Conservation (phyloP, 2,329 filamentous ascomycete species). For the Colletotrichum salicis region DNA sequence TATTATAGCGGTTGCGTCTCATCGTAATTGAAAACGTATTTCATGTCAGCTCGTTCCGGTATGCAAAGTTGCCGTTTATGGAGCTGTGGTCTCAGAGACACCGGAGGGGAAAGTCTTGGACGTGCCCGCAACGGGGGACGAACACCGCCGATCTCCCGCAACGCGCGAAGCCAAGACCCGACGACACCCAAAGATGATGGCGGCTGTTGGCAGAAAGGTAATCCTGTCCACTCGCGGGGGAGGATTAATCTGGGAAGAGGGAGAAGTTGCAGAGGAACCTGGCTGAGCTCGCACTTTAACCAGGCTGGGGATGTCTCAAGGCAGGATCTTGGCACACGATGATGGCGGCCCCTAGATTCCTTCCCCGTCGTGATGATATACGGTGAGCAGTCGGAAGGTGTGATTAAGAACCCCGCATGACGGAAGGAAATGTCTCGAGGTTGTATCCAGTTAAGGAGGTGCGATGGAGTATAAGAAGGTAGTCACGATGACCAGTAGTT, state of each 20-base stretch:
- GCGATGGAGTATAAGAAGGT: not conserved
- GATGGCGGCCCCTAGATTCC: not conserved
- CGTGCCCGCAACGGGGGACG: conserved; percentile 7
- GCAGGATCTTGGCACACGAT: not conserved
- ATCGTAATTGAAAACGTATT: not conserved
- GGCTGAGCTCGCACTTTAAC: not conserved
- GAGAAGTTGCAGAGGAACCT: not conserved
- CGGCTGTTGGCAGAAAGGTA: not conserved
- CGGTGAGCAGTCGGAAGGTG: not conserved
- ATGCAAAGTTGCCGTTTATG: not conserved
- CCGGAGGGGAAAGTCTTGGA: not conserved
- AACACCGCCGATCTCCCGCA: conserved; percentile 14
- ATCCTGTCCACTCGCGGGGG: not conserved
- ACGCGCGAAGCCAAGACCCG: not conserved
- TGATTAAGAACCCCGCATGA: not conserved
- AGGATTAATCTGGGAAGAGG: not conserved
- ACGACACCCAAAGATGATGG: not conserved
- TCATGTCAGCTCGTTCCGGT: not conserved
- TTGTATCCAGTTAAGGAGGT: not conserved
- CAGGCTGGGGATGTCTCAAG: not conserved
- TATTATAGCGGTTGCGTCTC: not conserved
- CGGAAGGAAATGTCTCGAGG: not conserved
- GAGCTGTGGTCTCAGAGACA: not conserved
- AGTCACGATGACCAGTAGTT: not conserved
- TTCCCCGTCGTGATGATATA: not conserved